Conservation (phyloP, 2,329 filamentous ascomycete genomes). For the Aspergillus novofumigatus region DNA sequence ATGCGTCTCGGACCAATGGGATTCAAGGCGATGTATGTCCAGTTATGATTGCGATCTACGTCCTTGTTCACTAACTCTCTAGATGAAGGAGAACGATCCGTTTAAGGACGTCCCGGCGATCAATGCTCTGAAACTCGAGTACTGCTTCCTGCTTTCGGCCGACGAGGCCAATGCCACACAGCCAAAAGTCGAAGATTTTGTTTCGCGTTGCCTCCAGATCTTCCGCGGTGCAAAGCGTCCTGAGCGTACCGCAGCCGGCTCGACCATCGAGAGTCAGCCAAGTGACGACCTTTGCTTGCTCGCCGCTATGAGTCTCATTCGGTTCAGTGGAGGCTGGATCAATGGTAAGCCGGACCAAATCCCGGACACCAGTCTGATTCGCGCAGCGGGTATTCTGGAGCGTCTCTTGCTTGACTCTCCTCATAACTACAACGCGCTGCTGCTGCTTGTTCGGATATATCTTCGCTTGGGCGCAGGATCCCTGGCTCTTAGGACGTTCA, state of each 20-base stretch:
- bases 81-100: constrained; percentile 15
- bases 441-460: constrained; percentile 44
- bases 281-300: constrained; percentile 42
- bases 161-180: constrained; percentile 22
- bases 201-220: constrained; percentile 34
- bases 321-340: constrained; percentile 20
- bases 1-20: constrained; percentile 19
- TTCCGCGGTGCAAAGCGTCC: constrained; percentile 25
- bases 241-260: constrained; percentile 22
- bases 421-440: constrained; percentile 44
- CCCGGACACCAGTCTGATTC: constrained; percentile 31
- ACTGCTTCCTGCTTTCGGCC: constrained; percentile 36
- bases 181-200: constrained; percentile 33
- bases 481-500: constrained; percentile 43
- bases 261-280: constrained; percentile 41
- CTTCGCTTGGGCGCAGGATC: constrained; percentile 43
- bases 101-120: constrained; percentile 31
- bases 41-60: not conserved
- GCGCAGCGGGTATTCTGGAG: constrained; percentile 37
- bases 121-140: constrained; percentile 43
- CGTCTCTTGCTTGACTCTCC: constrained; percentile 39
- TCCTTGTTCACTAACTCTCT: constrained; percentile 3
- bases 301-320: constrained; percentile 41
- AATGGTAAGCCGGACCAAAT: constrained; percentile 16
- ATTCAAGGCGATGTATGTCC: constrained; percentile 21